A percentile compares a stretch with the other conserved stretches of the same genome.
phyloP scores from a whole-genome alignment of 2,329 filamentous ascomycete genomes.

The Raffaelea ambrosiae region DNA sequence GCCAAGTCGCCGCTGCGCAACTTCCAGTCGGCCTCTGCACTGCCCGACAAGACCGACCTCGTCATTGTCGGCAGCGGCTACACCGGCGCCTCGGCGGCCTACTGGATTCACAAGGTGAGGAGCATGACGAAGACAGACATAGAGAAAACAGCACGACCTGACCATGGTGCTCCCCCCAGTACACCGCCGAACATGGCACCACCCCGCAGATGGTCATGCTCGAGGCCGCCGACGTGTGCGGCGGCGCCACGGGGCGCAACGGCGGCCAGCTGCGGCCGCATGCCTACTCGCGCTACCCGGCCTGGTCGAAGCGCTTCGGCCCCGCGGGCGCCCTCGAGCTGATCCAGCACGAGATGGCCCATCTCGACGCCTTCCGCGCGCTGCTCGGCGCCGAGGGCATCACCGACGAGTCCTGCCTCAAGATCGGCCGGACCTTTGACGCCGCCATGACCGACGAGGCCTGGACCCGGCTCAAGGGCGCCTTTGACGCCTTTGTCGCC shows the following conservation, averaged over 20 bases:
- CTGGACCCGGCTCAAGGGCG: neutral
- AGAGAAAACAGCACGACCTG: neutral
- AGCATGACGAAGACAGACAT: neutral
- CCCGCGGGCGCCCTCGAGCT: neutral
- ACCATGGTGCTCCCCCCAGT: slow-evolving; percentile 2
- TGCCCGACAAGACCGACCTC: slow-evolving; percentile 47
- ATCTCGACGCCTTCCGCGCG: slow-evolving; percentile 1
- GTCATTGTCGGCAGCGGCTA: slow-evolving; percentile 58
- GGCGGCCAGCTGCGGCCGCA: slow-evolving; percentile 17
- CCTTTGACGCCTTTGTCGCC: neutral
- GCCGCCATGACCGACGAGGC: slow-evolving; percentile 4
- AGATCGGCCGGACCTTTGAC: slow-evolving; percentile 1
- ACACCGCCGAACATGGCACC: neutral
- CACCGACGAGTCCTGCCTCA: neutral
- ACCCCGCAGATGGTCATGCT: slow-evolving; percentile 44
- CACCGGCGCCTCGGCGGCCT: slow-evolving; percentile 50
- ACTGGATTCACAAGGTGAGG: slow-evolving; percentile 14
- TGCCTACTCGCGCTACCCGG: slow-evolving; percentile 2
- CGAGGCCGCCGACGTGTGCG: slow-evolving; percentile 57
- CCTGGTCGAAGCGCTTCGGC: neutral
- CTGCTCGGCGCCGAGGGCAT: neutral
- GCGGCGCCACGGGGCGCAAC: slow-evolving; percentile 55
- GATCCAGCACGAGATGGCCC: slow-evolving; percentile 4
- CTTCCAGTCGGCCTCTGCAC: slow-evolving; percentile 36
- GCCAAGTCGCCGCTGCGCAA: slow-evolving; percentile 38